phyloP scores from a whole-genome alignment of 2,329 filamentous ascomycete species.

The Stachybotrys elegans region DNA sequence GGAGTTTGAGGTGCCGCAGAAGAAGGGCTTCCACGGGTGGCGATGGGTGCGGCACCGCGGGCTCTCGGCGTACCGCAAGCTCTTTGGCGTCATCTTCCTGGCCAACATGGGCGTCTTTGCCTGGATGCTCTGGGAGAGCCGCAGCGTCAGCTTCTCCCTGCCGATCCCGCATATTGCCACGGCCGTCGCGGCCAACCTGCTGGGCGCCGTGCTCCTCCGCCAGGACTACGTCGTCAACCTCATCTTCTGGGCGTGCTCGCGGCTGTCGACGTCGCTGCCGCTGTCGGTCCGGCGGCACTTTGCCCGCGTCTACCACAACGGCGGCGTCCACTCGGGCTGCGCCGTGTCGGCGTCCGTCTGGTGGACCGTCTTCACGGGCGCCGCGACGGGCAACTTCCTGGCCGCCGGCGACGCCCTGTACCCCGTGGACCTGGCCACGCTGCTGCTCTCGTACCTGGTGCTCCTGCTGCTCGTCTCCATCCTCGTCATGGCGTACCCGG shows the following conservation, averaged over 20 bases:
- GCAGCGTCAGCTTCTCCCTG: conserved; percentile 34
- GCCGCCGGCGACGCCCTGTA: background rate
- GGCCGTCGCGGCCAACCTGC: conserved; percentile 33
- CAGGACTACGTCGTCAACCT: conserved; percentile 45
- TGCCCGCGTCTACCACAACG: conserved; percentile 39
- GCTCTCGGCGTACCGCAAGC: conserved; percentile 1
- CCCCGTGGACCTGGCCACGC: background rate
- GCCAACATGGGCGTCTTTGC: background rate
- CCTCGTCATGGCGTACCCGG: conserved; percentile 15
- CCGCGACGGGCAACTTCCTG: background rate
- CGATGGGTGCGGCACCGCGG: background rate
- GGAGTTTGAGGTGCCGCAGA: background rate
- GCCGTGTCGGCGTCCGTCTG: conserved; percentile 32
- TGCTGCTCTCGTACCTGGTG: conserved; percentile 5
- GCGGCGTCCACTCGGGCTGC: conserved; percentile 38
- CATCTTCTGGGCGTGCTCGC: conserved; percentile 34
- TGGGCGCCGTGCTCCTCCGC: conserved; percentile 38
- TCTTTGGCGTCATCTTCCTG: conserved; percentile 1
- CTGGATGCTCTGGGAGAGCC: conserved; percentile 3
- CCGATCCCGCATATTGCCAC: conserved; percentile 25
- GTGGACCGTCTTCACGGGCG: conserved; percentile 28
- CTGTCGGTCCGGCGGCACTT: conserved; percentile 33
- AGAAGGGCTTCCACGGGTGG: conserved; percentile 2
- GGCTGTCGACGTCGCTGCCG: conserved; percentile 34
- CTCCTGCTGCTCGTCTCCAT: conserved; percentile 24